Evolutionary conservation across 2,329 filamentous ascomycete species (phyloP).

Genomic region (Arthrobotrys sphaeroides): DNA sequence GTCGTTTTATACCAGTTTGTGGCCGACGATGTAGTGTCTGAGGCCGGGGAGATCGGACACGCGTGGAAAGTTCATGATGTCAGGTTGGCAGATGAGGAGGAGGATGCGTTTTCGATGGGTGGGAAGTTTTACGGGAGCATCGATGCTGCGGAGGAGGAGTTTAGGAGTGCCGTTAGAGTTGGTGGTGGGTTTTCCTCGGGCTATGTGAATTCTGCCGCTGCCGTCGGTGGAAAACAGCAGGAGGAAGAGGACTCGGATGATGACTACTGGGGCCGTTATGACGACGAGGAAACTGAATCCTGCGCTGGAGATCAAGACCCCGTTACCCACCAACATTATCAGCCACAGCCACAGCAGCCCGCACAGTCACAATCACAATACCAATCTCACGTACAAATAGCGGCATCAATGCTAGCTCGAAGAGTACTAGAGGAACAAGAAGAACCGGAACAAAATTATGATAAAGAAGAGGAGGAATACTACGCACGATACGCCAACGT

Average conservation of each 20-base stretch:
- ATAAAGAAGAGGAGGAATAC: constrained; percentile 72
- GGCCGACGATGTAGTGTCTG: constrained; percentile 4
- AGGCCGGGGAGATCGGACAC: constrained; percentile 5
- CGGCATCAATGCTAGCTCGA: constrained; percentile 25
- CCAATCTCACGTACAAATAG: constrained; percentile 59
- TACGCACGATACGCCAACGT: constrained; percentile 80
- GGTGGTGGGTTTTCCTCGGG: not conserved
- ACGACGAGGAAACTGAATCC: constrained; percentile 66
- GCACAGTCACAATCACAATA: constrained; percentile 56
- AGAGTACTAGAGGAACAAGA: constrained; percentile 22
- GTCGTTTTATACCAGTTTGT: constrained; percentile 35
- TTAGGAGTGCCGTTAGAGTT: constrained; percentile 26
- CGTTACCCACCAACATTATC: constrained; percentile 53
- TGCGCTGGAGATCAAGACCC: constrained; percentile 58
- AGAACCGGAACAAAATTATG: constrained; percentile 60
- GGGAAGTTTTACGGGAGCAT: constrained; percentile 54
- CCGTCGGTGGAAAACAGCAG: constrained; percentile 60
- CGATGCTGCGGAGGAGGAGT: constrained; percentile 55
- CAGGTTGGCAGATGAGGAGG: constrained; percentile 40
- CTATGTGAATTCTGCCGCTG: not conserved
- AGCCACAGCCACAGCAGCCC: constrained; percentile 48
- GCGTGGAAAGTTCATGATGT: constrained; percentile 49
- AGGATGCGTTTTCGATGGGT: constrained; percentile 9
- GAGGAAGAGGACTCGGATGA: constrained; percentile 73
- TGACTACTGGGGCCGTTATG: constrained; percentile 82